These are phyloP conservation scores for Herpetomonas muscarum DNA, from an alignment of 208 protist genomes.

Conservation along the genomic window DNA sequence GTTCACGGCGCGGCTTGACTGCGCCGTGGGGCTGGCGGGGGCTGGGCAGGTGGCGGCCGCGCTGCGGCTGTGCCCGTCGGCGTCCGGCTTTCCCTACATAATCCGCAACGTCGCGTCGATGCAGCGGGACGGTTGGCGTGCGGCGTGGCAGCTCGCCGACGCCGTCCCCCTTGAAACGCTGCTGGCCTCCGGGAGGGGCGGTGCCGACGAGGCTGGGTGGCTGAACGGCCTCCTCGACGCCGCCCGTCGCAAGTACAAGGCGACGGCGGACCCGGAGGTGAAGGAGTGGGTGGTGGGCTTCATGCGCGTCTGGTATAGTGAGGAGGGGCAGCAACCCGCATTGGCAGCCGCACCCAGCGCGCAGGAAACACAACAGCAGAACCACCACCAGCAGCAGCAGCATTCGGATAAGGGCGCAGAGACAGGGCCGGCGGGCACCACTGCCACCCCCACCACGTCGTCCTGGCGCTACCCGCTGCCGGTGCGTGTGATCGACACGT, in stretches of 20 bases:
- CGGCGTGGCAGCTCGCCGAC: slow-evolving; percentile 24
- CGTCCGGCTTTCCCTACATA: slow-evolving; percentile 15
- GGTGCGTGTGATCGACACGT: slow-evolving; percentile 23
- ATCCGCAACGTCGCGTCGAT: slow-evolving; percentile 14
- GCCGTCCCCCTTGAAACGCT: slow-evolving; percentile 12
- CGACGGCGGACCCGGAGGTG: not conserved
- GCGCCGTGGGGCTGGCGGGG: slow-evolving; percentile 29
- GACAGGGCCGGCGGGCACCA: no score
- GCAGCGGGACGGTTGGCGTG: slow-evolving; percentile 23
- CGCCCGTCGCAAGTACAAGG: not conserved
- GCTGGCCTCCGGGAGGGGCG: not conserved
- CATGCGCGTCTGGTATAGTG: not conserved
- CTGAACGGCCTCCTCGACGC: slow-evolving; percentile 1
- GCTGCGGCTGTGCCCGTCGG: slow-evolving; percentile 22
- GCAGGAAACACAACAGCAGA: not conserved
- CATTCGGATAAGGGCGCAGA: no score
- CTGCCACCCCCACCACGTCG: no score
- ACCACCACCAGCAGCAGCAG: not conserved
- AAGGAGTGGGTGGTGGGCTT: not conserved
- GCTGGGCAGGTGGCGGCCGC: slow-evolving; percentile 25
- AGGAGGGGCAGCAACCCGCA: no score
- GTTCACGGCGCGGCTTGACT: slow-evolving; percentile 22
- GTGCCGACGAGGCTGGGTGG: not conserved
- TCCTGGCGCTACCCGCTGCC: no score
- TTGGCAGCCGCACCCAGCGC: no score